Evolutionary conservation across 1,284 basidiomycete genomes (phyloP).

Genomic region (Irpex lacteus): DNA sequence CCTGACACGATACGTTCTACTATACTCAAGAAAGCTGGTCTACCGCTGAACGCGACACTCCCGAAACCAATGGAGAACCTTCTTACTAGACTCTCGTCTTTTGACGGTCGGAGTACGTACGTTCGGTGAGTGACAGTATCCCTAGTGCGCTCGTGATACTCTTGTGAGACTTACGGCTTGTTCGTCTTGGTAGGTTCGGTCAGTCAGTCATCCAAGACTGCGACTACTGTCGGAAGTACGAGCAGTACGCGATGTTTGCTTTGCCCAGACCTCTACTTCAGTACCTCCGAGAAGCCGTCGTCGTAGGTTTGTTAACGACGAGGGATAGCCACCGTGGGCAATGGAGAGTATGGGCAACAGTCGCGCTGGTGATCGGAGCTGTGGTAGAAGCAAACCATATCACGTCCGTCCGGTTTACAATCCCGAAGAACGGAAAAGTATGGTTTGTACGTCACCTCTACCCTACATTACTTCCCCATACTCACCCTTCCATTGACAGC

Average conservation of each 20-base stretch:
- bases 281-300: constrained; percentile 52
- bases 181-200: constrained; percentile 49
- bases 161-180: neutral
- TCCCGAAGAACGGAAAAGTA: constrained; percentile 37
- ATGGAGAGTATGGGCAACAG: constrained; percentile 48
- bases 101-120: constrained; percentile 58
- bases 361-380: constrained; percentile 44
- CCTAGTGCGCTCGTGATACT: neutral
- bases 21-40: constrained; percentile 38
- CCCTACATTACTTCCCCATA: too few species aligned
- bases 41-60: constrained; percentile 30
- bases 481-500: constrained; percentile 36
- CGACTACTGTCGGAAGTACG: constrained; percentile 53
- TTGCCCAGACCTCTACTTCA: constrained; percentile 52
- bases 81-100: constrained; percentile 52
- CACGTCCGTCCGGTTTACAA: constrained; percentile 41
- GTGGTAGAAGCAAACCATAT: constrained; percentile 55
- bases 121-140: constrained; percentile 43
- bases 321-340: constrained; percentile 39
- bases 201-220: constrained; percentile 61
- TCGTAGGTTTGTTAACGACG: constrained; percentile 52
- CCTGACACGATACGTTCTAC: constrained; percentile 48
- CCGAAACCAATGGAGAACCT: constrained; percentile 49
- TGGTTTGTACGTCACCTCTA: constrained; percentile 50
- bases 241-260: constrained; percentile 58